A percentile compares a stretch with the other conserved stretches of the same genome.
Conservation (phyloP, 2,329 filamentous ascomycete genomes). For the Diaporthe ampelina region DNA sequence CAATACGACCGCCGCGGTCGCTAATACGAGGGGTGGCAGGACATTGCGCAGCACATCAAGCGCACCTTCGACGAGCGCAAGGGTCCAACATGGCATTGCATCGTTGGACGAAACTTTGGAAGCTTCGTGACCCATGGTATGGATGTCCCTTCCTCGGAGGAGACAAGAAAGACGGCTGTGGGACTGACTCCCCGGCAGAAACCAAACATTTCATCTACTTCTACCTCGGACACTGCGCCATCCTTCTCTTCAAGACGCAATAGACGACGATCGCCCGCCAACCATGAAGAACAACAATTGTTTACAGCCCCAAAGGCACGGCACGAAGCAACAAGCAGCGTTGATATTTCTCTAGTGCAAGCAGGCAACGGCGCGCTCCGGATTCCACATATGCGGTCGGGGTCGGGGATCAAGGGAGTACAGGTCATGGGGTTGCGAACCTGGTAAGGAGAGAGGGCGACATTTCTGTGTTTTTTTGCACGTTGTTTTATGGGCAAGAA, state of each 20-base stretch:
- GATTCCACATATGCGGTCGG: not conserved
- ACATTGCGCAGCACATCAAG: constrained; percentile 97
- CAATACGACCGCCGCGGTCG: not conserved
- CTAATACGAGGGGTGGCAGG: constrained; percentile 63
- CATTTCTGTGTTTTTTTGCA: constrained; percentile 17
- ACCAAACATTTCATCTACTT: constrained; percentile 99
- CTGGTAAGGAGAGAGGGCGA: not conserved
- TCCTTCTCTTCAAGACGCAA: constrained; percentile 99
- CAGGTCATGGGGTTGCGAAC: not conserved
- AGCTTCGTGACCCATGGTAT: constrained; percentile 98
- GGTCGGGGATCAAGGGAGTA: constrained; percentile 10
- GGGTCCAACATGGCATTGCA: constrained; percentile 99
- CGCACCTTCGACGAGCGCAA: constrained; percentile 96
- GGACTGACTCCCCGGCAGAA: constrained; percentile 67
- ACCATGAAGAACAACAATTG: not conserved
- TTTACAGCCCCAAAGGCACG: not conserved
- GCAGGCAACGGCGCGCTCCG: not conserved
- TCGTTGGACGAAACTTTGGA: constrained; percentile 97
- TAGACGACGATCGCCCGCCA: constrained; percentile 57
- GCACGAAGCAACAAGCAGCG: constrained; percentile 8
- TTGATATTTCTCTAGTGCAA: constrained; percentile 22
- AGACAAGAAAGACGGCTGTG: not conserved
- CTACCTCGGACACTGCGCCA: constrained; percentile 98
- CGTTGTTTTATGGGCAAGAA: constrained; percentile 9
- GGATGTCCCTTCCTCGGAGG: constrained; percentile 45